phyloP scores from a whole-genome alignment of 2,329 filamentous ascomycete species.

The Cladosporium sp. region DNA sequence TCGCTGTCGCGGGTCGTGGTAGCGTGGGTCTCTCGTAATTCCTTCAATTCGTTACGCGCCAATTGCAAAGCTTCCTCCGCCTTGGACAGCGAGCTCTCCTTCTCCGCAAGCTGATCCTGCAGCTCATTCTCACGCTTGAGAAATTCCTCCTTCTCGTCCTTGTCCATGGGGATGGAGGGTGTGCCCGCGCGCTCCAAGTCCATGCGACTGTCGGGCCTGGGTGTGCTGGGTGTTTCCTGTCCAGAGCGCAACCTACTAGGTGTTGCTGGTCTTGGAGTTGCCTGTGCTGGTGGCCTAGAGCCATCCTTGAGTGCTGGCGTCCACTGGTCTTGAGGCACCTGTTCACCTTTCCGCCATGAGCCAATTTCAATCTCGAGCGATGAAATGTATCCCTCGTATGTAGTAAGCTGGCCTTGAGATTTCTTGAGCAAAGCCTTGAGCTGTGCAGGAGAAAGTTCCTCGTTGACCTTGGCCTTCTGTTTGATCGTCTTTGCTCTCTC shows the following conservation, averaged over 20 bases:
- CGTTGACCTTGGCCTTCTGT: slow-evolving; percentile 99
- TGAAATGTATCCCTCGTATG: slow-evolving; percentile 80
- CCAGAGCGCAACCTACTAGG: slow-evolving; percentile 50
- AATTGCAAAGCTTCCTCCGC: slow-evolving; percentile 77
- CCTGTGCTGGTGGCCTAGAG: slow-evolving; percentile 39
- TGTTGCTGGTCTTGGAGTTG: slow-evolving; percentile 52
- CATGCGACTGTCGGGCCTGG: slow-evolving; percentile 58
- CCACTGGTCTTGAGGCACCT: slow-evolving; percentile 87
- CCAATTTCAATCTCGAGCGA: slow-evolving; percentile 80
- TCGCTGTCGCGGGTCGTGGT: slow-evolving; percentile 88
- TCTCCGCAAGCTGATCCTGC: slow-evolving; percentile 92
- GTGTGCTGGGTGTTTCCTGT: slow-evolving; percentile 45
- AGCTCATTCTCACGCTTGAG: slow-evolving; percentile 91
- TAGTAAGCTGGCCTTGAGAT: slow-evolving; percentile 81
- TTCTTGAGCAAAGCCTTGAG: slow-evolving; percentile 91
- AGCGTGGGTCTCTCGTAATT: slow-evolving; percentile 79
- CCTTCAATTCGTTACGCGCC: slow-evolving; percentile 77
- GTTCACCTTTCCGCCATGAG: slow-evolving; percentile 81
- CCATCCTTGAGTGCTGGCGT: slow-evolving; percentile 57
- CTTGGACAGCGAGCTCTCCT: slow-evolving; percentile 72
- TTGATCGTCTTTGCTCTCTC: slow-evolving; percentile 97
- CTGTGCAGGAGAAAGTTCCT: slow-evolving; percentile 90
- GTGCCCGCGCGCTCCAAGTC: slow-evolving; percentile 77
- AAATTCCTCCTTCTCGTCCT: slow-evolving; percentile 96
- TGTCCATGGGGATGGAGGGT: slow-evolving; percentile 82